Conservation (phyloP, 108 stramenopile genomes). For the Craspedostauros australis region DNA sequence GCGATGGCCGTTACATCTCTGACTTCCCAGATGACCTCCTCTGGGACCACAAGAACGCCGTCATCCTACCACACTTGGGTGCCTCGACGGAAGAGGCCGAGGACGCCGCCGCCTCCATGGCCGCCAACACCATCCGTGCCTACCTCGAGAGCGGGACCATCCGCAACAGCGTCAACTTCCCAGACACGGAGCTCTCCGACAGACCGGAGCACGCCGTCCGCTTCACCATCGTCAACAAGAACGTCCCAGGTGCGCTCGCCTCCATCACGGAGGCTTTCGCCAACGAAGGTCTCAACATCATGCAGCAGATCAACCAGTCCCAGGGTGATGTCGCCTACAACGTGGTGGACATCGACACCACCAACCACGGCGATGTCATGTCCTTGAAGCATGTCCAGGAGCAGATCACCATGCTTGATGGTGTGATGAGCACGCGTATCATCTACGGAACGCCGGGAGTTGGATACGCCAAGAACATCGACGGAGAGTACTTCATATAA, state of each 20-base stretch:
- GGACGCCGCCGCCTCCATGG: constrained; percentile 90
- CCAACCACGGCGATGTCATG: constrained; percentile 45
- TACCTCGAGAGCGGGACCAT: constrained; percentile 85
- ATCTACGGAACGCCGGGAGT: constrained; percentile 74
- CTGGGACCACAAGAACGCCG: constrained; percentile 79
- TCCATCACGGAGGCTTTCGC: constrained; percentile 81
- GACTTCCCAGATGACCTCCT: constrained; percentile 89
- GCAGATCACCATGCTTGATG: constrained; percentile 82
- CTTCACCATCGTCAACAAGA: constrained; percentile 86
- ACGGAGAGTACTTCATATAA: constrained; percentile 84
- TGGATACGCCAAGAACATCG: constrained; percentile 87
- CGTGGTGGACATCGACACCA: constrained; percentile 80
- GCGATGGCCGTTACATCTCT: constrained; percentile 68
- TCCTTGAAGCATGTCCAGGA: constrained; percentile 80
- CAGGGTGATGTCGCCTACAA: constrained; percentile 86
- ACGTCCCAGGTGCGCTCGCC: constrained; percentile 82
- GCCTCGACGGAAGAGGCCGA: constrained; percentile 96
- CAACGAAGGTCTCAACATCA: constrained; percentile 64
- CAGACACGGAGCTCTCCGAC: constrained; percentile 56
- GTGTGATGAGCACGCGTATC: constrained; percentile 72
- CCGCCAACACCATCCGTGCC: constrained; percentile 80
- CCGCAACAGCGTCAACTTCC: constrained; percentile 89
- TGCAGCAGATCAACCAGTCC: constrained; percentile 91
- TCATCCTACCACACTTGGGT: constrained; percentile 92
- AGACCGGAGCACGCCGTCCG: constrained; percentile 62